These are phyloP conservation scores for Leucosporidium creatinivorum DNA, from an alignment of 768 basidiomycete genomes.

Conservation along the genomic window DNA sequence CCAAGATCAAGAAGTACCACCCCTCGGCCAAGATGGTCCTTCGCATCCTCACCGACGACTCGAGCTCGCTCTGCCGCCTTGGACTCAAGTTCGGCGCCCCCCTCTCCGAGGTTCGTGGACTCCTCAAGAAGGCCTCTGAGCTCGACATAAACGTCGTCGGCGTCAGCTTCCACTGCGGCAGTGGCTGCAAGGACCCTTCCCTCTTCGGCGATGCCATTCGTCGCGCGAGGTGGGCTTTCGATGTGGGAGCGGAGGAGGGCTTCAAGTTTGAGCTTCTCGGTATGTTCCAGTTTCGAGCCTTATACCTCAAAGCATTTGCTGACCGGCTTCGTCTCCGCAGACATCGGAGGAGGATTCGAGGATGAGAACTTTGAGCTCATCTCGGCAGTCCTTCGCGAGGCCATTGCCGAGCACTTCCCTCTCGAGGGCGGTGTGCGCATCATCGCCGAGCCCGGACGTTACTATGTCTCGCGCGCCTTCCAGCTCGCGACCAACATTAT, in stretches of 20 bases:
- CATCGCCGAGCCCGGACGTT: conserved; percentile 92
- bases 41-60: conserved; percentile 96
- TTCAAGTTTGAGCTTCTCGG: conserved; percentile 67
- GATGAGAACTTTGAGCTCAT: conserved; percentile 74
- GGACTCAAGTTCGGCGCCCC: conserved; percentile 96
- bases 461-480: conserved; percentile 57
- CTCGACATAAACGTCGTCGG: conserved; percentile 80
- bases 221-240: conserved; percentile 74
- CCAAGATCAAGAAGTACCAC: conserved; percentile 78
- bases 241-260: conserved; percentile 73
- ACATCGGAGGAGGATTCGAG: conserved; percentile 96
- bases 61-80: conserved; percentile 83
- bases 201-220: conserved; percentile 83
- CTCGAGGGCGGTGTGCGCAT: conserved; percentile 57
- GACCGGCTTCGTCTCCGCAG: conserved; percentile 38
- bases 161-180: conserved; percentile 95
- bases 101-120: conserved; percentile 64
- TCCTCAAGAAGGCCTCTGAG: conserved; percentile 70
- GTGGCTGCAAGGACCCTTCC: conserved; percentile 86
- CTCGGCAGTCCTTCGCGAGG: conserved; percentile 59
- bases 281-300: no score
- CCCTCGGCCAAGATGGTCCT: conserved; percentile 78
- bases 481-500: conserved; percentile 88
- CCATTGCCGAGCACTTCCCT: conserved; percentile 74
- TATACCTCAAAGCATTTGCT: no score